Evolutionary conservation across 2,329 filamentous ascomycete genomes (phyloP).

Genomic region (Tolypocladium nubicola): DNA sequence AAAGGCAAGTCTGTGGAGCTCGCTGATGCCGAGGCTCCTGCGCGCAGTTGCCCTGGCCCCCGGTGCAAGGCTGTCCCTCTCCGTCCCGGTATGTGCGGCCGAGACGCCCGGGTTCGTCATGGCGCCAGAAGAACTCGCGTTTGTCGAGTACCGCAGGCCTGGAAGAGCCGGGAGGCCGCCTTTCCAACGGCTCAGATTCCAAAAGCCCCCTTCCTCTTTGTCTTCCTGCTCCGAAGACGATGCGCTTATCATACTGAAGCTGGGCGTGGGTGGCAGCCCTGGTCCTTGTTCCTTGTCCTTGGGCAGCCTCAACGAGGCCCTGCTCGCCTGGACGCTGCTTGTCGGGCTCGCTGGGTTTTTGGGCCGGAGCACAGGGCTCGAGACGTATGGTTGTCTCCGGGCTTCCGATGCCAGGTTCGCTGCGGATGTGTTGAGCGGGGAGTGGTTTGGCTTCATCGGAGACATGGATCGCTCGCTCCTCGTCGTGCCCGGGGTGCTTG

Average conservation of each 20-base stretch:
- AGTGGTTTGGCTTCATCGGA: slow-evolving; percentile 33
- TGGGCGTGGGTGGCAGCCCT: slow-evolving; percentile 39
- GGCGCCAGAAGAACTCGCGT: slow-evolving; percentile 10
- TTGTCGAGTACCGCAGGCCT: slow-evolving; percentile 18
- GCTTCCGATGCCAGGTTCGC: slow-evolving; percentile 34
- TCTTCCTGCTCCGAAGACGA: slow-evolving; percentile 26
- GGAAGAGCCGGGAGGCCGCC: slow-evolving; percentile 27
- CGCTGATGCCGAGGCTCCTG: slow-evolving; percentile 18
- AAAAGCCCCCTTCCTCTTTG: slow-evolving; percentile 37
- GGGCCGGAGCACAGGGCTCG: slow-evolving; percentile 13
- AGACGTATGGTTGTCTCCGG: slow-evolving; percentile 30
- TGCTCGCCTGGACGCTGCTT: slow-evolving; percentile 17
- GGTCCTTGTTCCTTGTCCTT: slow-evolving; percentile 16
- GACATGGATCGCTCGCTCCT: slow-evolving; percentile 46
- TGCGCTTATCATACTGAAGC: slow-evolving; percentile 37
- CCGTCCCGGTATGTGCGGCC: slow-evolving; percentile 24
- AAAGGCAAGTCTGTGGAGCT: slow-evolving; percentile 14
- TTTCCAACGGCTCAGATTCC: slow-evolving; percentile 47
- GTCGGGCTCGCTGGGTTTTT: slow-evolving; percentile 27
- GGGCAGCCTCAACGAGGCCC: slow-evolving; percentile 11
- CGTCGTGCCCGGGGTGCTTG: slow-evolving; percentile 27
- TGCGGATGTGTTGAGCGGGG: slow-evolving; percentile 23
- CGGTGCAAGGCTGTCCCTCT: slow-evolving; percentile 14
- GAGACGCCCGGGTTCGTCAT: background rate
- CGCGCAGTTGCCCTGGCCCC: slow-evolving; percentile 22